Evolutionary conservation across 306 rosid genomes (phyloP).

Genomic region (Quercus wislizeni): DNA sequence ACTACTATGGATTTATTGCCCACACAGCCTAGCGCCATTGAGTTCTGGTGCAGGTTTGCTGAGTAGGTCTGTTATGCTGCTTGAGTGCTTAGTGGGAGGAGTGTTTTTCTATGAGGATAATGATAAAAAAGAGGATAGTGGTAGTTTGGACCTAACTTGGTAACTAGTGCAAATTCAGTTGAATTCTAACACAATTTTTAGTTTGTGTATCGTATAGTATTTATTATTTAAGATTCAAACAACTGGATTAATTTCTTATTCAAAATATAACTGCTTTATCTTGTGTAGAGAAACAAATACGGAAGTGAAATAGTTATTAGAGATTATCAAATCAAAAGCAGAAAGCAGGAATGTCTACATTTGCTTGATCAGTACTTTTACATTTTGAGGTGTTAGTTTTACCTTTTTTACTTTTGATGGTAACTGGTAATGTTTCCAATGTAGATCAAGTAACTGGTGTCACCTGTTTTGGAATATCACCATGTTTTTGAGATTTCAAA

Average conservation of each 20-base stretch:
- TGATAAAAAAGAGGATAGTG: not conserved
- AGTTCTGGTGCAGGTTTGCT: not conserved
- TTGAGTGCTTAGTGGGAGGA: not conserved
- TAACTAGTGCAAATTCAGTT: not conserved
- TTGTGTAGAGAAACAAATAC: not conserved
- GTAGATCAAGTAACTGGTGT: not conserved
- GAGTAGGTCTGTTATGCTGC: not conserved
- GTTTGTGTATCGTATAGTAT: not conserved
- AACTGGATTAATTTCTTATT: not conserved
- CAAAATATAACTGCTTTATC: not conserved
- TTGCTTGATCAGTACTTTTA: not conserved
- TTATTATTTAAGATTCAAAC: not conserved
- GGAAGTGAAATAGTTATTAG: not conserved
- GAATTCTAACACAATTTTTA: not conserved
- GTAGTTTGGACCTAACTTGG: not conserved
- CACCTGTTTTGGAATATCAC: not conserved
- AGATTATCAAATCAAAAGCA: not conserved
- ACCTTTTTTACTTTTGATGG: not conserved
- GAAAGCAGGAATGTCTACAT: not conserved
- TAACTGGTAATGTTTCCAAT: not conserved
- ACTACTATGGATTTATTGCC: not conserved
- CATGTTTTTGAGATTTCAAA: not conserved
- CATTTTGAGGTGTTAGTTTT: not conserved
- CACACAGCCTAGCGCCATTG: not conserved
- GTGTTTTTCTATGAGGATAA: not conserved